phyloP scores from a whole-genome alignment of 2,329 filamentous ascomycete genomes.

The Annulohypoxylon truncatum region DNA sequence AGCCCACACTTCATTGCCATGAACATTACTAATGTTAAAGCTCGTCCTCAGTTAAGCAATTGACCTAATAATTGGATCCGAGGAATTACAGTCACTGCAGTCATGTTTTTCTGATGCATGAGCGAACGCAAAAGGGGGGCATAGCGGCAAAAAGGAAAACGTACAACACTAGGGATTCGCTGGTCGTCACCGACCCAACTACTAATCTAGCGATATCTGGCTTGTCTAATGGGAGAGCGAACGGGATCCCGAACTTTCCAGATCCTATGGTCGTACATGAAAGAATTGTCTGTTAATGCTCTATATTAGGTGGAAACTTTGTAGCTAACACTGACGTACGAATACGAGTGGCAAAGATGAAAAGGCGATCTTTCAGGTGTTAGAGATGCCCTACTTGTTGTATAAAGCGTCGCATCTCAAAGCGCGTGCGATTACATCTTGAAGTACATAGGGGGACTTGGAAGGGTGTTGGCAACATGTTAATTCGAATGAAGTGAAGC shows the following conservation, averaged over 20 bases:
- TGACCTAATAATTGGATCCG: too few species aligned
- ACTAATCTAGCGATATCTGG: slow-evolving; percentile 9
- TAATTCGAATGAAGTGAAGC: not conserved
- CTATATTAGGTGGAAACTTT: not conserved
- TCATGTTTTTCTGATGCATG: not conserved
- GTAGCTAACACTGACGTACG: not conserved
- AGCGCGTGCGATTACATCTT: not conserved
- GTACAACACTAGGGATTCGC: slow-evolving; percentile 18
- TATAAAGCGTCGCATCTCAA: not conserved
- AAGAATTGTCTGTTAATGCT: not conserved
- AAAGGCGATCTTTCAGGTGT: not conserved
- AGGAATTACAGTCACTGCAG: too few species aligned
- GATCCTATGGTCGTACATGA: slow-evolving; percentile 13
- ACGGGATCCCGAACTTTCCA: slow-evolving; percentile 16
- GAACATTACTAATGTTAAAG: not conserved
- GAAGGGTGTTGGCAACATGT: not conserved
- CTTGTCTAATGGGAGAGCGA: slow-evolving; percentile 7
- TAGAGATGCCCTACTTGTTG: not conserved
- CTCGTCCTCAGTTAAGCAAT: not conserved
- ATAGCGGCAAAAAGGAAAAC: slow-evolving; percentile 1
- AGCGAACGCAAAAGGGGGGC: not conserved
- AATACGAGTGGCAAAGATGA: not conserved
- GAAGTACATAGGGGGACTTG: not conserved
- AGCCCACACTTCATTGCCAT: not conserved
- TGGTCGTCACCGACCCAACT: slow-evolving; percentile 19